phyloP scores from a whole-genome alignment of 306 rosid genomes.

The Sicyos edulis region DNA sequence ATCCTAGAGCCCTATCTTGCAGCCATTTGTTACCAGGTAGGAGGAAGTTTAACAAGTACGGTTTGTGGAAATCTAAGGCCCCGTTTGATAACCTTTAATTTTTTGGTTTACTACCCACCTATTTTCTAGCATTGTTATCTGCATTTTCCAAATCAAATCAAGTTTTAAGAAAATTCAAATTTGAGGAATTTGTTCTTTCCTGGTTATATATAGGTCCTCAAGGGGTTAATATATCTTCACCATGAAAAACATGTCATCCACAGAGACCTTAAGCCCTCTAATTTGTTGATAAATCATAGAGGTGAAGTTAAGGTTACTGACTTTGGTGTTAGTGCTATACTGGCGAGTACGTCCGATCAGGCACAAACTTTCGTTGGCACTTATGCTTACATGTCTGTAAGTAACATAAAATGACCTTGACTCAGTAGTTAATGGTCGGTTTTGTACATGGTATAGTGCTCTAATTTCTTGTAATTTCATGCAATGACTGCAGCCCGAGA shows the following conservation, averaged over 20 bases:
- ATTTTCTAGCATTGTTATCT: too few species aligned
- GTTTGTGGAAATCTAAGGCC: too few species aligned
- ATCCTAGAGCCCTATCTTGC: constrained; percentile 79
- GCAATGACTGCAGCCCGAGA: constrained; percentile 74
- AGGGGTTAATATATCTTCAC: constrained; percentile 90
- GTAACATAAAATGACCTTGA: constrained; percentile 28
- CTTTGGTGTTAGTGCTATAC: constrained; percentile 93
- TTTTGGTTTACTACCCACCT: too few species aligned
- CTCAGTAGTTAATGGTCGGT: not conserved
- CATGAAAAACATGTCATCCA: constrained; percentile 84
- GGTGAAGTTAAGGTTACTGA: constrained; percentile 98
- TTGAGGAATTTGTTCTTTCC: constrained; percentile 9
- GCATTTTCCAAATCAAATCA: not conserved
- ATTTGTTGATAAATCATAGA: constrained; percentile 77
- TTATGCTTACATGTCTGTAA: constrained; percentile 86
- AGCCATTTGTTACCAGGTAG: constrained; percentile 84
- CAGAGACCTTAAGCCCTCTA: constrained; percentile 95
- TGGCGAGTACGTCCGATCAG: constrained; percentile 86
- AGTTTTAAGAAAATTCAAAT: constrained; percentile 20
- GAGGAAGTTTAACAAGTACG: constrained; percentile 14
- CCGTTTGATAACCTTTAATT: too few species aligned
- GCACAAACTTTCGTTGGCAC: constrained; percentile 95
- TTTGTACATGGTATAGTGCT: not conserved
- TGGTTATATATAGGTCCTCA: constrained; percentile 57
- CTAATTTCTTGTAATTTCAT: constrained; percentile 7